Percentiles rank a stretch among this genome's conserved stretches.
phyloP scores from a whole-genome alignment of 768 basidiomycete species.

The Leccinum imitatum region DNA sequence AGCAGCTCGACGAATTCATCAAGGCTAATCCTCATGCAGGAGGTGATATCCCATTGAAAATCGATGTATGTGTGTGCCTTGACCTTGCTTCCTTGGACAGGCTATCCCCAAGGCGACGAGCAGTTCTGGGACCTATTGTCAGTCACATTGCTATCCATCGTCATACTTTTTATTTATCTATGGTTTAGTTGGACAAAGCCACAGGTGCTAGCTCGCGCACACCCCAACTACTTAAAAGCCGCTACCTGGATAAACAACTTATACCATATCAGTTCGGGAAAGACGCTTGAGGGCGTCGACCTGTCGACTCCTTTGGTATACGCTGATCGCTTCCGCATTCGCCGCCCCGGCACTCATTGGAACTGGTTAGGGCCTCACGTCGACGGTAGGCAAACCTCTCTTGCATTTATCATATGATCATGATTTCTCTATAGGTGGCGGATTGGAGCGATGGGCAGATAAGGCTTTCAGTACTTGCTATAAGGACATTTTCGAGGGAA shows the following conservation, averaged over 20 bases:
- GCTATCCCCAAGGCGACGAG: constrained; percentile 54
- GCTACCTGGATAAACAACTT: too few relatives aligned
- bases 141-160: constrained; percentile 17
- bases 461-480: constrained; percentile 56
- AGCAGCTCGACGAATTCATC: constrained; percentile 53
- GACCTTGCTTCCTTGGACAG: constrained; percentile 29
- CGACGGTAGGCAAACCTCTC: constrained; percentile 42
- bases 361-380: constrained; percentile 51
- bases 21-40: constrained; percentile 54
- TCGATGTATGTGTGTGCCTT: background rate
- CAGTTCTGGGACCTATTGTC: constrained; percentile 77
- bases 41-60: constrained; percentile 36
- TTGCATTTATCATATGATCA: background rate
- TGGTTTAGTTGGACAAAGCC: constrained; percentile 41
- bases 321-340: constrained; percentile 72
- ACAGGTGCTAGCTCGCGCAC: too few relatives aligned
- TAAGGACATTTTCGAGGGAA: constrained; percentile 55
- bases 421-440: constrained; percentile 46
- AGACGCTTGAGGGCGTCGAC: constrained; percentile 51
- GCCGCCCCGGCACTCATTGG: constrained; percentile 64
- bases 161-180: background rate
- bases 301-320: constrained; percentile 63
- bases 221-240: too few relatives aligned
- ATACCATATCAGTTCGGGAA: constrained; percentile 47
- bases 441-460: constrained; percentile 77